These are phyloP conservation scores for Gnaphalium uliginosum DNA, from an alignment of 129 eudicot species.

Conservation along the genomic window DNA sequence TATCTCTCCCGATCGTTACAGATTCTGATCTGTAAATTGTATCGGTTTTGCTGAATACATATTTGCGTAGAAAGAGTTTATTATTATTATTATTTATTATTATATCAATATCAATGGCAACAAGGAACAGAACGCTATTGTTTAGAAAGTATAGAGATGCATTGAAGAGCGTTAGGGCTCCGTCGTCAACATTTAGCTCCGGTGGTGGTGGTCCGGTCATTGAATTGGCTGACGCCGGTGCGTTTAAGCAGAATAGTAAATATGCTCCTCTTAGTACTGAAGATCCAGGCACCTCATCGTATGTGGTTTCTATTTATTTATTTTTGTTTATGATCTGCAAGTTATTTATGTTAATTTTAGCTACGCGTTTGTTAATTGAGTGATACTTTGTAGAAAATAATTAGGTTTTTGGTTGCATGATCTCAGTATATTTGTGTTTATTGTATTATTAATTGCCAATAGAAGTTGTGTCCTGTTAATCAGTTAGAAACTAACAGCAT, in stretches of 20 bases:
- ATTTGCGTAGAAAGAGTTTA: neutral
- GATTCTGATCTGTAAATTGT: constrained; percentile 31
- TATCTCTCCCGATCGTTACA: constrained; percentile 32
- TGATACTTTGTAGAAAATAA: neutral
- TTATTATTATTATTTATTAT: neutral
- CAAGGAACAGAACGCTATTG: constrained; percentile 69
- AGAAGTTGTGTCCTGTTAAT: neutral
- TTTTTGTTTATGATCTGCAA: neutral
- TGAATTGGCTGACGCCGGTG: constrained; percentile 59
- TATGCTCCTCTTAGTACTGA: constrained; percentile 86
- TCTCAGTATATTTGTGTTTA: neutral
- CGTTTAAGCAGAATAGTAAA: constrained; percentile 42
- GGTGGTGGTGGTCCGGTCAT: constrained; percentile 55
- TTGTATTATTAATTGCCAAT: neutral
- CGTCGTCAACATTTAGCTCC: constrained; percentile 44
- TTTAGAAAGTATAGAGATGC: constrained; percentile 72
- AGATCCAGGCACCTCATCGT: constrained; percentile 83
- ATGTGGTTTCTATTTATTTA: neutral
- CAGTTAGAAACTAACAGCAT: neutral
- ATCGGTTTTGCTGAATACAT: constrained; percentile 23
- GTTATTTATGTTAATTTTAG: neutral
- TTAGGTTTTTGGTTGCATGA: constrained; percentile 10
- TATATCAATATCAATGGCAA: constrained; percentile 75
- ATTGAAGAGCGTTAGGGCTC: constrained; percentile 70
- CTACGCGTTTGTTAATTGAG: neutral